Conservation (phyloP, 2,329 filamentous ascomycete species). For the Colletotrichum destructivum region DNA sequence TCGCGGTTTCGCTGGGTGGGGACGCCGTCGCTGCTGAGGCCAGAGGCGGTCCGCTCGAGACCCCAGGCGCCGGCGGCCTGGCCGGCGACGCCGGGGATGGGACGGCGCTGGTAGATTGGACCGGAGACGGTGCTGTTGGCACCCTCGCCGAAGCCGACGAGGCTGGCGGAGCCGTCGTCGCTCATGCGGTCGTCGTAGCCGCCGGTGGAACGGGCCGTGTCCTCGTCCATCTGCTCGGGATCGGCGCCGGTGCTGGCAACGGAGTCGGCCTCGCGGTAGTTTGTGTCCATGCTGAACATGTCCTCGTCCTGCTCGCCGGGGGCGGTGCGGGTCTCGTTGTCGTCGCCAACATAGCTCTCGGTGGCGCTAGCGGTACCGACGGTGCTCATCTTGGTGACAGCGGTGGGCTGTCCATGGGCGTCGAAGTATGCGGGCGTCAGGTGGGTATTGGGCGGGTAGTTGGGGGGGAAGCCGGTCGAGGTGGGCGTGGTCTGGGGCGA, state of each 20-base stretch:
- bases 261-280: conserved; percentile 70
- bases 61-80: conserved; percentile 53
- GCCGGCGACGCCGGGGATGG: conserved; percentile 55
- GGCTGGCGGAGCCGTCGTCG: conserved; percentile 85
- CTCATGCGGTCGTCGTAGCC: conserved; percentile 82
- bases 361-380: conserved; percentile 93
- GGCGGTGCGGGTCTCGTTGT: conserved; percentile 62
- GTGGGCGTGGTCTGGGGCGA: conserved; percentile 67
- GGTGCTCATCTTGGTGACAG: conserved; percentile 85
- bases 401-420: conserved; percentile 76
- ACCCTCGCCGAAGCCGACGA: conserved; percentile 94
- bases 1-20: conserved; percentile 53
- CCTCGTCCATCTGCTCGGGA: conserved; percentile 68
- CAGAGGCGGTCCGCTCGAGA: conserved; percentile 67
- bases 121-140: conserved; percentile 88
- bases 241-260: conserved; percentile 69
- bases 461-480: conserved; percentile 61
- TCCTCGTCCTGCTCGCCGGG: conserved; percentile 75
- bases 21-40: conserved; percentile 65
- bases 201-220: conserved; percentile 63
- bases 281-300: conserved; percentile 78
- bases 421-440: conserved; percentile 85
- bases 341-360: conserved; percentile 76
- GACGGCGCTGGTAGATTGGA: conserved; percentile 75
- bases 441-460: conserved; percentile 53